Conservation (phyloP, 2,329 filamentous ascomycete genomes). For the Daldinia sp. region DNA sequence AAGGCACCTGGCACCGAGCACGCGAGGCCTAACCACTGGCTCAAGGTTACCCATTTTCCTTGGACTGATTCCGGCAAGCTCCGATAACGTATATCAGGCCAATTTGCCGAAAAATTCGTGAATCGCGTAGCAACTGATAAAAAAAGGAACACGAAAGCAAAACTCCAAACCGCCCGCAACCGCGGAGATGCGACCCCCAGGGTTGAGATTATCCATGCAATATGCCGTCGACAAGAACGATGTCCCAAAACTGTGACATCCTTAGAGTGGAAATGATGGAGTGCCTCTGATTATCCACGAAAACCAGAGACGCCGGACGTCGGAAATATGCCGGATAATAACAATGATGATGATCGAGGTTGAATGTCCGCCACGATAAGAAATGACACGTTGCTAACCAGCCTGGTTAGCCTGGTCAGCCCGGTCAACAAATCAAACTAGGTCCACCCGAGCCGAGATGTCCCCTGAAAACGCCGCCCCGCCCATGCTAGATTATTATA, state of each 20-base stretch:
- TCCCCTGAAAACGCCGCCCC: constrained; percentile 66
- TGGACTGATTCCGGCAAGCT: constrained; percentile 33
- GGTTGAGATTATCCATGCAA: constrained; percentile 48
- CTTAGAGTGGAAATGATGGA: constrained; percentile 35
- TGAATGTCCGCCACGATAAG: constrained; percentile 48
- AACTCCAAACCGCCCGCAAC: constrained; percentile 47
- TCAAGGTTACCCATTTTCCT: constrained; percentile 44
- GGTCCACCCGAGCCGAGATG: constrained; percentile 39
- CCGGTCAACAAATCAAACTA: constrained; percentile 43
- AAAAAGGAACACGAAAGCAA: constrained; percentile 41
- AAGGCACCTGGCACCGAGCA: constrained; percentile 45
- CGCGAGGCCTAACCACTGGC: constrained; percentile 46
- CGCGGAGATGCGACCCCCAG: constrained; percentile 44
- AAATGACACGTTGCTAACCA: constrained; percentile 46
- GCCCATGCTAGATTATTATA: constrained; percentile 70
- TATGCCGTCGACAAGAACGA: constrained; percentile 37
- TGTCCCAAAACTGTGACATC: constrained; percentile 40
- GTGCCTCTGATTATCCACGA: constrained; percentile 32
- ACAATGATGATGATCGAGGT: constrained; percentile 43
- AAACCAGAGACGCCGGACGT: constrained; percentile 47
- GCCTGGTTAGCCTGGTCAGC: constrained; percentile 46
- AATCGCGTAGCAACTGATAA: constrained; percentile 41
- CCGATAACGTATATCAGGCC: constrained; percentile 31
- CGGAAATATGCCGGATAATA: constrained; percentile 43
- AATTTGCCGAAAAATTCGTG: constrained; percentile 43